Conservation (phyloP, 2,329 filamentous ascomycete species). For the Colletotrichum filicis region DNA sequence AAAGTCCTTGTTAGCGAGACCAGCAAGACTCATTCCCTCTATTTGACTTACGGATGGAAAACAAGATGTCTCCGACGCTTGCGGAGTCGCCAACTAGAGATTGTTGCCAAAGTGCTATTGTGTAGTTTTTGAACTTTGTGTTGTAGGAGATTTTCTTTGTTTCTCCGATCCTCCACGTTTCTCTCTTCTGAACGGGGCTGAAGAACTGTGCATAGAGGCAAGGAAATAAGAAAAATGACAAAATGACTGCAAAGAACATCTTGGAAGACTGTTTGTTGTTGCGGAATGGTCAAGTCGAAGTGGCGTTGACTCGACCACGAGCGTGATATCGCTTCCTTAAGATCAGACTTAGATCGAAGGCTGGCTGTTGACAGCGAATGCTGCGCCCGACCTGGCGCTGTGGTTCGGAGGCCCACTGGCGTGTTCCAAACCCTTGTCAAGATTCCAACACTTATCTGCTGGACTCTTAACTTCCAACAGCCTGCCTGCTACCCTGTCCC, state of each 20-base stretch:
- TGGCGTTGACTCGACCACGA: neutral
- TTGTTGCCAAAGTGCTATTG: slow-evolving; percentile 42
- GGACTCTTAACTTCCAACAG: neutral
- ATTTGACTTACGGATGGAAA: slow-evolving; percentile 14
- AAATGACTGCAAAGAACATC: neutral
- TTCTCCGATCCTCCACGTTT: slow-evolving; percentile 14
- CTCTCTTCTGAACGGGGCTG: neutral
- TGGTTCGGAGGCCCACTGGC: neutral
- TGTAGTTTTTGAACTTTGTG: slow-evolving; percentile 38
- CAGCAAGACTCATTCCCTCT: neutral
- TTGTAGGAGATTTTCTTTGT: slow-evolving; percentile 38
- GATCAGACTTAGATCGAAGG: neutral
- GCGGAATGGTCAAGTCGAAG: neutral
- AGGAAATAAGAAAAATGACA: neutral
- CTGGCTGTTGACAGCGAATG: neutral
- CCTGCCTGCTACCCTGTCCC: neutral
- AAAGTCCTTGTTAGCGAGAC: neutral
- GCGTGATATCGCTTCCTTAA: neutral
- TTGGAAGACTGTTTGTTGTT: neutral
- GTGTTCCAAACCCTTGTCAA: neutral
- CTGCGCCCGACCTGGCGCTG: neutral
- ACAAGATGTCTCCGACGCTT: slow-evolving; percentile 20
- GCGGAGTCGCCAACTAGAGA: slow-evolving; percentile 16
- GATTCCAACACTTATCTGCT: neutral
- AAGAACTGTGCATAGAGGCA: slow-evolving; percentile 12